Evolutionary conservation across 208 protist genomes (phyloP).

Genomic region (Trypanosoma grayi): DNA sequence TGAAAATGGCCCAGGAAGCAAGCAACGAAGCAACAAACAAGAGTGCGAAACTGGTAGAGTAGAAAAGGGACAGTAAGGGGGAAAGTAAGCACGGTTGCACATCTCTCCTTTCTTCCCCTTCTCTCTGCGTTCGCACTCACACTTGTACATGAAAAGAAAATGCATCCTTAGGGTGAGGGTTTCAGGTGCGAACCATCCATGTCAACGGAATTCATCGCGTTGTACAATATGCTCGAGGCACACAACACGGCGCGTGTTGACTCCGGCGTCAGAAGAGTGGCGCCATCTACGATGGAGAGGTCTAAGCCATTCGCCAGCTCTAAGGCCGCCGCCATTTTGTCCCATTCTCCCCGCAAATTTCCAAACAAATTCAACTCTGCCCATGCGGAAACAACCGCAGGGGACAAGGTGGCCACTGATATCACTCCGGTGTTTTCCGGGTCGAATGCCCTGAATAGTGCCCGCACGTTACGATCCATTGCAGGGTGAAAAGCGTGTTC

Average conservation of each 20-base stretch:
- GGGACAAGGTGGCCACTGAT: constrained; percentile 42
- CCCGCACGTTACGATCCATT: constrained; percentile 50
- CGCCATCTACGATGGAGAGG: constrained; percentile 25
- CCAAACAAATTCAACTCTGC: constrained; percentile 67
- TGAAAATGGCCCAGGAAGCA: background rate
- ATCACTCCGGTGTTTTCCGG: constrained; percentile 38
- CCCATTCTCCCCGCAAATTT: constrained; percentile 63
- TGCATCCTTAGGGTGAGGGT: background rate
- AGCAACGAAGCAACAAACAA: constrained; percentile 1
- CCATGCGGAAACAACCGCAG: constrained; percentile 49
- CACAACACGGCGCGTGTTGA: constrained; percentile 46
- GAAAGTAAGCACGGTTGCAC: no score
- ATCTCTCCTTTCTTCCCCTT: no score
- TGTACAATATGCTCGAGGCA: constrained; percentile 35
- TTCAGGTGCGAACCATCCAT: constrained; percentile 37
- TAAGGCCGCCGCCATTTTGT: constrained; percentile 46
- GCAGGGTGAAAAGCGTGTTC: constrained; percentile 54
- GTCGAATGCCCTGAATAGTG: constrained; percentile 71
- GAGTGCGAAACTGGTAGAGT: background rate
- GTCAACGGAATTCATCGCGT: constrained; percentile 47
- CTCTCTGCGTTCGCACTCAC: no score
- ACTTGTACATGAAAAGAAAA: background rate
- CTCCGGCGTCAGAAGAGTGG: constrained; percentile 27
- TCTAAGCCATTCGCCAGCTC: constrained; percentile 26
- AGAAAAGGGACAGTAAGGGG: no score